Percentiles rank a stretch among this genome's conserved stretches.
Evolutionary conservation across 2,329 filamentous ascomycete species (phyloP).

Genomic region (Aureobasidium sp.): DNA sequence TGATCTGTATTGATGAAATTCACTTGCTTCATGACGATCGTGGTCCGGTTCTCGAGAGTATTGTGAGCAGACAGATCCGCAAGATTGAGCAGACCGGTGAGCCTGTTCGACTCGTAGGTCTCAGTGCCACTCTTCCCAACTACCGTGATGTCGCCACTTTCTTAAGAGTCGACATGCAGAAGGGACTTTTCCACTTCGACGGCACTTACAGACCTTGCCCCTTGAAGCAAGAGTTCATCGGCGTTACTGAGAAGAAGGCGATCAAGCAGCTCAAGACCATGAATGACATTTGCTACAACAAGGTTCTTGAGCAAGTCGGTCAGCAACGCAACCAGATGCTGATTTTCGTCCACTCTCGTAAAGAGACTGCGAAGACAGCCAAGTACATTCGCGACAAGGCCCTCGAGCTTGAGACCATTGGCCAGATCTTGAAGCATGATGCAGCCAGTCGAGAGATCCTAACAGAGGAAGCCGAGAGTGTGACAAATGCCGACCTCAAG

Average conservation of each 20-base stretch:
- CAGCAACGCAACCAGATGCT: conserved; percentile 94
- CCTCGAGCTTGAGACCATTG: conserved; percentile 93
- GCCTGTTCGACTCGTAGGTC: conserved; percentile 80
- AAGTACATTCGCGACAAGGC: conserved; percentile 95
- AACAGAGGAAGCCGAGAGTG: conserved; percentile 72
- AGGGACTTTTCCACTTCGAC: conserved; percentile 93
- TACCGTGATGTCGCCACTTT: conserved; percentile 95
- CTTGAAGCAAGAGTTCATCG: conserved; percentile 92
- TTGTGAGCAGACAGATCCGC: conserved; percentile 88
- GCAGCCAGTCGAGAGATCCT: conserved; percentile 85
- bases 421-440: conserved; percentile 88
- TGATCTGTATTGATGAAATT: conserved; percentile 97
- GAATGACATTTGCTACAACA: conserved; percentile 98
- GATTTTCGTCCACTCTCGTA: conserved; percentile 96
- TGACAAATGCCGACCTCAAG: conserved; percentile 82
- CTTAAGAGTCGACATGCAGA: conserved; percentile 76
- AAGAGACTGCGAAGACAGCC: conserved; percentile 96
- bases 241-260: conserved; percentile 93
- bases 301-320: conserved; percentile 93
- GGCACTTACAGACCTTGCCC: conserved; percentile 90
- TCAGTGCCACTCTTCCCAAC: conserved; percentile 93
- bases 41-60: conserved; percentile 93
- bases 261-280: conserved; percentile 99
- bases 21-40: conserved; percentile 95
- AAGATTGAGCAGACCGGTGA: conserved; percentile 92